phyloP scores from a whole-genome alignment of 495 filamentous ascomycete species.

The Aspergillus indologenus region DNA sequence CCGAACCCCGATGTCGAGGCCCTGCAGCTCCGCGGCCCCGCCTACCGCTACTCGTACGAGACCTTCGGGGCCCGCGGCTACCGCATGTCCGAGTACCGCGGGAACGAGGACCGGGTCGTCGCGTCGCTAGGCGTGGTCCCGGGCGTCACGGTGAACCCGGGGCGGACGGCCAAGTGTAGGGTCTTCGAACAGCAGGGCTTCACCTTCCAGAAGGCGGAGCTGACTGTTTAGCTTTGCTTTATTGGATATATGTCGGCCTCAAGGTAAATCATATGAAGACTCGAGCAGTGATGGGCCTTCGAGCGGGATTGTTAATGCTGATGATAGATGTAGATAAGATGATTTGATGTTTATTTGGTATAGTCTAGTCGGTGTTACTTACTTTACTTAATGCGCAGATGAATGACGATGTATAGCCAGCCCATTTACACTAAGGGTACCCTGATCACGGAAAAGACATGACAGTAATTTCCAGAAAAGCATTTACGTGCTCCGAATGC shows the following conservation, averaged over 20 bases:
- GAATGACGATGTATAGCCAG: no score
- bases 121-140: slow-evolving; percentile 22
- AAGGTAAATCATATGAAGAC: no score
- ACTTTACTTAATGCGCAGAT: no score
- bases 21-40: slow-evolving; percentile 20
- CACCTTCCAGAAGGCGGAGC: slow-evolving; percentile 19
- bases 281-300: no score
- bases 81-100: slow-evolving; percentile 10
- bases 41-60: slow-evolving; percentile 20
- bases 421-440: no score
- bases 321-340: background rate
- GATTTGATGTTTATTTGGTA: background rate
- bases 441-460: no score
- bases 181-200: slow-evolving; percentile 29
- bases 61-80: slow-evolving; percentile 12
- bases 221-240: background rate
- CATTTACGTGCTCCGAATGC: no score
- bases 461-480: no score
- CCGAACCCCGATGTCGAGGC: slow-evolving; percentile 24
- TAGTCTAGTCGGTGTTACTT: no score
- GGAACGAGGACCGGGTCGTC: slow-evolving; percentile 7
- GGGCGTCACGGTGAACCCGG: slow-evolving; percentile 12
- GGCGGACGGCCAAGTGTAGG: slow-evolving; percentile 18
- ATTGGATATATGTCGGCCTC: no score
- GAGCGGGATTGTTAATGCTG: no score